Evolutionary conservation across 176 grass and related monocot genomes (phyloP).

Genomic region (Phoenix dactylifera): DNA sequence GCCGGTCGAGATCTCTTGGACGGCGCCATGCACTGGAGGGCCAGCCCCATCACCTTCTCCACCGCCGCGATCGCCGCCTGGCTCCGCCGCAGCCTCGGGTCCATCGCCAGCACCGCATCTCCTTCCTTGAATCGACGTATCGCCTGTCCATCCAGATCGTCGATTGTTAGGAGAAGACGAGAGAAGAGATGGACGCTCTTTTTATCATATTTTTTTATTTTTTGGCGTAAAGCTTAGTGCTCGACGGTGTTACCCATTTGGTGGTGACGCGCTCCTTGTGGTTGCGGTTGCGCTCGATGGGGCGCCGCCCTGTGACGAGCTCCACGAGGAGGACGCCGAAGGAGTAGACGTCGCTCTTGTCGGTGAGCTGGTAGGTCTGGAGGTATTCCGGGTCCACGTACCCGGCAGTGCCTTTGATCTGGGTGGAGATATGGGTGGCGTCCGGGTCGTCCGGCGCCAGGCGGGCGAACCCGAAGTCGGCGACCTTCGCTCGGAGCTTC

Average conservation of each 20-base stretch:
- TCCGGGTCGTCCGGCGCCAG: conserved; percentile 50
- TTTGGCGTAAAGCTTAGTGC: no score
- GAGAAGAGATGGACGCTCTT: no score
- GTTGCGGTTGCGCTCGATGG: conserved; percentile 52
- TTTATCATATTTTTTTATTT: no score
- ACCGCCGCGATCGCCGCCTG: conserved; percentile 46
- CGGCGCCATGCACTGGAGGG: conserved; percentile 44
- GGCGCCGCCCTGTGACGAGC: conserved; percentile 69
- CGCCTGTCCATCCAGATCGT: conserved; percentile 28
- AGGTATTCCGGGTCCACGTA: conserved; percentile 93
- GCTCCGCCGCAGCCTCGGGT: conserved; percentile 53
- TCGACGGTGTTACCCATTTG: conserved; percentile 44
- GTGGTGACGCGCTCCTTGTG: conserved; percentile 68
- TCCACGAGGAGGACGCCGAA: conserved; percentile 95
- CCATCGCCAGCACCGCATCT: conserved; percentile 70
- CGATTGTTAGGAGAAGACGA: no score
- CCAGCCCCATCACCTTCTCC: conserved; percentile 63
- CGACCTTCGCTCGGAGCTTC: conserved; percentile 67
- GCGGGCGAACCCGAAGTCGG: conserved; percentile 77
- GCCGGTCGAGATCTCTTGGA: conserved; percentile 52
- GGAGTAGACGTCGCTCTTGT: conserved; percentile 91
- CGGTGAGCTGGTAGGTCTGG: conserved; percentile 66
- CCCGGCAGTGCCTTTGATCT: conserved; percentile 83
- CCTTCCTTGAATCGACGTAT: conserved; percentile 54
- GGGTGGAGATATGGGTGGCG: conserved; percentile 66